Base-by-base conservation (phyloP, 2,329 filamentous ascomycete genomes). In the Fusarium duplospermum region DNA sequence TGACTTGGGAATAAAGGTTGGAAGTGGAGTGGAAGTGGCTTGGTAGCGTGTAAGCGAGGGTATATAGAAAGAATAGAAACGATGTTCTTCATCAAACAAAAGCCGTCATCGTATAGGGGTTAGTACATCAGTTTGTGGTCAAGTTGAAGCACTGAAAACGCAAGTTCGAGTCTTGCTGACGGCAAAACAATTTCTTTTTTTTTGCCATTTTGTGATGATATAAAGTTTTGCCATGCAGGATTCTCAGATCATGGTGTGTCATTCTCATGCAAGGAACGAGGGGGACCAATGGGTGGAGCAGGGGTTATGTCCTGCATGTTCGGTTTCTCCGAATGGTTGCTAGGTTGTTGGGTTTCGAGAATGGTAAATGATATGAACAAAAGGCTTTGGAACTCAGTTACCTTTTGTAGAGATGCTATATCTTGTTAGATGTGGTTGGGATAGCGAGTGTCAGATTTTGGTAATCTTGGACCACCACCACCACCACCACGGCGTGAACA, bases 81-180 rank as follows among this genome's bases (percentile, higher is more conserved):
- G 6, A 5, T 6, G 1, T 20, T 10, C 11, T 20, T 33, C 52
- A 74, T 20, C 58, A 9, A 22, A 72, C 31, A 59, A 47, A 18
- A 22, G 71, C 71, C 71, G 71, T 74, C 71, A 74, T 74, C 71
- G 71, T 74, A 74, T 74, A 74, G 71, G 71, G 71, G 71, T 74
- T 57, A 74, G 71, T 74, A 74, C 71, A 74, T 74, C 71, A 74
- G 71, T 74, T 74, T 74, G 71, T 74, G 71, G 71, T 74, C 52
- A 54, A 22, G 8, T 64, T 45, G 64, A 74, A 74, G 71, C 71
- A 74, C 71, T 74, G 71, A 74, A 74, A 74, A 74, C 71, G 71
- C 71, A 74, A 74, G 71, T 74, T 74, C 71, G 71, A 74, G 71
- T 74, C 71, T 74, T 74, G 71, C 71, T 74, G 71, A 74, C 71